Percentiles rank a stretch among this genome's conserved stretches.
Evolutionary conservation across 805 yeast genomes (phyloP).

Genomic region (Starmerella apicola): DNA sequence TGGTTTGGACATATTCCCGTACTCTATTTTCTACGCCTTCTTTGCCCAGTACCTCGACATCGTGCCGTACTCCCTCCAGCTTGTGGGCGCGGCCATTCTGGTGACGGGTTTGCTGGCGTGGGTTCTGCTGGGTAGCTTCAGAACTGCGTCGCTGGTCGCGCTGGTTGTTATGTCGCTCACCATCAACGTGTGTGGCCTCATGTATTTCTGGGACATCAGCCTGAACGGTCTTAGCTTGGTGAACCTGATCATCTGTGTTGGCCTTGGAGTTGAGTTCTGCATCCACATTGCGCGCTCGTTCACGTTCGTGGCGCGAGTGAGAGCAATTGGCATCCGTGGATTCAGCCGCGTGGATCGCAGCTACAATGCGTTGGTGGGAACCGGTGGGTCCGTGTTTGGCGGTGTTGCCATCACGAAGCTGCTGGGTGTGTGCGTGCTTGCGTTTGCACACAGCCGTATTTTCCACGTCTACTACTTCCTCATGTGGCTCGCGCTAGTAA

Average conservation of each 20-base stretch:
- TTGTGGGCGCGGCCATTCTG: conserved; percentile 34
- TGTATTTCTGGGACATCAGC: conserved; percentile 63
- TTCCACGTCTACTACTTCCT: conserved; percentile 86
- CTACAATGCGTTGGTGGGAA: conserved; percentile 51
- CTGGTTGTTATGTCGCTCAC: conserved; percentile 52
- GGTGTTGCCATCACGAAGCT: conserved; percentile 86
- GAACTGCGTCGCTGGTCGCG: conserved; percentile 45
- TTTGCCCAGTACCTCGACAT: conserved; percentile 78
- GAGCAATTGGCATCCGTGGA: conserved; percentile 24
- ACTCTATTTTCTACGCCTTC: conserved; percentile 84
- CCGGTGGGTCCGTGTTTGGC: conserved; percentile 83
- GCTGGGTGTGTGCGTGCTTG: conserved; percentile 75
- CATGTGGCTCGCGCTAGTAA: conserved; percentile 79
- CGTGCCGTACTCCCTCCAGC: conserved; percentile 37
- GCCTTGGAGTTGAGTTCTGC: conserved; percentile 88
- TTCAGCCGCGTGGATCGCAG: conserved; percentile 28
- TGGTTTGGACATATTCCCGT: conserved; percentile 61
- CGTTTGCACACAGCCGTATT: conserved; percentile 75
- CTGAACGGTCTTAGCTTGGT: conserved; percentile 84
- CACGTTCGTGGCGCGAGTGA: conserved; percentile 34
- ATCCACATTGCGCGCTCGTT: conserved; percentile 76
- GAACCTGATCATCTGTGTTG: conserved; percentile 81
- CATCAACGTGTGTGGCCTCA: conserved; percentile 63
- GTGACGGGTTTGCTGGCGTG: conserved; percentile 33
- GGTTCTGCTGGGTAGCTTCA: conserved; percentile 52